Base-by-base conservation (phyloP, 1,284 basidiomycete genomes). In the Termitomyces sp. region DNA sequence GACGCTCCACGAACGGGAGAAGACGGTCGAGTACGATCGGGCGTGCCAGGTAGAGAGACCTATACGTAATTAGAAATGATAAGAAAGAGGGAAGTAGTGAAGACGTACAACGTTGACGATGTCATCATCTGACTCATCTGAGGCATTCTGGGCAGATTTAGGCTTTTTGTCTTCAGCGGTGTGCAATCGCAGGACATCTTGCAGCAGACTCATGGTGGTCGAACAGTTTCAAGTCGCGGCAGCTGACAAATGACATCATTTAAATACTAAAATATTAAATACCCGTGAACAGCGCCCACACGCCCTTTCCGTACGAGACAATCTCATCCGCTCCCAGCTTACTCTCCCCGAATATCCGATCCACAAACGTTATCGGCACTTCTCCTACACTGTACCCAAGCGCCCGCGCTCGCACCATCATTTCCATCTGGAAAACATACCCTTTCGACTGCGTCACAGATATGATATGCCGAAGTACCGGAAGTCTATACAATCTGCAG, bases 371-470 rank as follows among this genome's bases (percentile, higher is more conserved):
- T 62, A 96, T 96, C 0, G 93, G 93, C 42, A 95, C 81, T 68
- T 96, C 93, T 10, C 91, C 93, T 1, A 96, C 83, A 5, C 79
- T 81, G 70, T 92, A 95, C 6, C 90, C 91, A 46, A 89, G 72
- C 1, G 88, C 81, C 43, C 85, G 78, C 1, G 93, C 93, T 3
- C 93, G 83, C 24, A 93, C 93, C 78, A 95, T 93, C 82, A 95
- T 95, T 69, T 96, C 93, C 93, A 96, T 96, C 74, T 96, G 93
- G 76, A 96, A 95, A 13, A 96, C 93, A 64, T 95, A 96, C 2
- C 93, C 93, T 60, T 90, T 89, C 14, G 89, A 92, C 56, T 86
- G 81, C 7, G 88, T 92, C 58, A 86, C 77, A 5, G 83, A 79
- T 62, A 96, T 95, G 62, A 96, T 88, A 60, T 89, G 84, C 48